These are phyloP conservation scores for Boletus insuetus DNA, from an alignment of 768 basidiomycete genomes.

Conservation along the genomic window DNA sequence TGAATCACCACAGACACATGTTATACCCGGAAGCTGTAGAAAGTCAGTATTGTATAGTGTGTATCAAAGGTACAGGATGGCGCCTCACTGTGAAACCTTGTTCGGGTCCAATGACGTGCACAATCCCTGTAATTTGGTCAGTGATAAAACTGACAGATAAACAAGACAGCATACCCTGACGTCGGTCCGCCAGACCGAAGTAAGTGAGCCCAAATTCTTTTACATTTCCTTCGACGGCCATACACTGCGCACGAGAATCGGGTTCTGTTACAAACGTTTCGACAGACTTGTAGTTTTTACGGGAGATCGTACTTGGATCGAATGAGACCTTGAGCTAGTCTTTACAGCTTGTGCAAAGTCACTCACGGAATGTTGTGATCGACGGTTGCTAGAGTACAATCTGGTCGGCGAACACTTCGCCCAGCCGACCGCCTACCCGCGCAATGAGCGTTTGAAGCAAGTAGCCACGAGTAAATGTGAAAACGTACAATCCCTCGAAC, in stretches of 20 bases:
- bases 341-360: not conserved
- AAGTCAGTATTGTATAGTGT: not conserved
- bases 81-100: constrained; percentile 80
- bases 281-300: constrained; percentile 72
- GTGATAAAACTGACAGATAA: not conserved
- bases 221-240: constrained; percentile 84
- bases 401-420: constrained; percentile 75
- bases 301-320: constrained; percentile 56
- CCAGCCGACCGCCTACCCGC: constrained; percentile 61
- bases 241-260: constrained; percentile 81
- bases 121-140: constrained; percentile 55
- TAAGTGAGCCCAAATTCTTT: constrained; percentile 91
- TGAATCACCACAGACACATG: constrained; percentile 89
- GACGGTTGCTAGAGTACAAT: constrained; percentile 86
- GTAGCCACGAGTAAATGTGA: not conserved
- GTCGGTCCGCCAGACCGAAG: constrained; percentile 85
- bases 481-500: constrained; percentile 76
- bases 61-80: not conserved
- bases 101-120: constrained; percentile 90
- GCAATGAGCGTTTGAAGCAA: constrained; percentile 7
- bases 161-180: constrained; percentile 60
- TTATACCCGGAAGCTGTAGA: constrained; percentile 65
- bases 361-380: constrained; percentile 87
- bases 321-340: not conserved
- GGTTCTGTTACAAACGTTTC: constrained; percentile 77